A percentile compares a stretch with the other conserved stretches of the same genome.
These are phyloP conservation scores for Knoxdaviesia proteae DNA, from an alignment of 2,329 filamentous ascomycete genomes.

Conservation along the genomic window DNA sequence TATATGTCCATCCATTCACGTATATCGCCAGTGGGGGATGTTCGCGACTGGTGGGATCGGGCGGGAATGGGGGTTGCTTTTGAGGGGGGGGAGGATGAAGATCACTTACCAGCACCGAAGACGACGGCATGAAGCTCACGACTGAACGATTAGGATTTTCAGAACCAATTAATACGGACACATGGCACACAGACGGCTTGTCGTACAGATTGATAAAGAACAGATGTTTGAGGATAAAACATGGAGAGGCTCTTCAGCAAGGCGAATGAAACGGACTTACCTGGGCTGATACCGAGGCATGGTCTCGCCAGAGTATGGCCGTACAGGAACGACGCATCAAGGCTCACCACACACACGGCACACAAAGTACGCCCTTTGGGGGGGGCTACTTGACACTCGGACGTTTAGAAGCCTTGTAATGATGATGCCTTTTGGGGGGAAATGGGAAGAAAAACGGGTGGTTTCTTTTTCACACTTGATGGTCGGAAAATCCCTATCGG, in stretches of 20 bases:
- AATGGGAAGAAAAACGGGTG: background rate
- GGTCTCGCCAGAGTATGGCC: background rate
- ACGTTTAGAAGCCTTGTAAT: too few species aligned
- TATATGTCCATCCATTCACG: too few species aligned
- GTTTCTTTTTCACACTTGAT: background rate
- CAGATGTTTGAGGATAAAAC: constrained; percentile 1
- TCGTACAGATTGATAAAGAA: constrained; percentile 6
- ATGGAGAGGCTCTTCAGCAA: constrained; percentile 7
- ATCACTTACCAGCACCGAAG: constrained; percentile 48
- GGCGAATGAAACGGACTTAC: constrained; percentile 2
- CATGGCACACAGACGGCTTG: too few species aligned
- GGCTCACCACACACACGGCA: too few species aligned
- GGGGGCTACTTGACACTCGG: too few species aligned
- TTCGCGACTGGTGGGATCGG: too few species aligned
- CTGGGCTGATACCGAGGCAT: constrained; percentile 7
- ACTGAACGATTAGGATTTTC: constrained; percentile 16
- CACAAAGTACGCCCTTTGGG: too few species aligned
- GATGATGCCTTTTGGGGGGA: too few species aligned
- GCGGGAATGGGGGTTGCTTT: too few species aligned
- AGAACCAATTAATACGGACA: background rate
- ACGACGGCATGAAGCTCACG: constrained; percentile 71
- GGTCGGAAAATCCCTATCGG: too few species aligned
- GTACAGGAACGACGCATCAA: too few species aligned
- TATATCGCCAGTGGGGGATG: too few species aligned
- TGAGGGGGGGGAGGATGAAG: background rate